Base-by-base conservation (phyloP, 208 protist genomes). In the Endotrypanum monterogeii region DNA sequence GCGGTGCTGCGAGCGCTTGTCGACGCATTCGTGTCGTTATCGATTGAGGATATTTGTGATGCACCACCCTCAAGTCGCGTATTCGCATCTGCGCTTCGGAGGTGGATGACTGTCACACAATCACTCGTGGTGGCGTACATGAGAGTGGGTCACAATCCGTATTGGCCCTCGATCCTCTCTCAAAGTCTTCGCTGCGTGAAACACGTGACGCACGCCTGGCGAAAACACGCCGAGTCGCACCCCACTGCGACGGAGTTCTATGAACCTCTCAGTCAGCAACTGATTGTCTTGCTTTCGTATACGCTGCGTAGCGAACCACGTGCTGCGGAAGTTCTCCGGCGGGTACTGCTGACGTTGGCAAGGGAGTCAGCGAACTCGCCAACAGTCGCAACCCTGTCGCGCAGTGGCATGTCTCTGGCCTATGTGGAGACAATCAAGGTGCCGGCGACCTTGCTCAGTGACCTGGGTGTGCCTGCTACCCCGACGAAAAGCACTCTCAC, bases 151-250 rank as follows among this genome's bases (percentile, higher is more conserved):
- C 89, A 90, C 68, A 79, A 93, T 52, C 84, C 89, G 6, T 93
- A 93, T 82, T 96, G 91, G 91, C 89, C 86, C 6, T 71, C 76
- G 6, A 57, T 95, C 30, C 62, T 92, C 28, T 77, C 84, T 8
- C 75, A 80, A 61, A 60, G 55, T 2, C 69, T 76, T 7, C 56
- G 63, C 41, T 37, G 57, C 2, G 30, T 76, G 5, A 30, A 35
- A 51, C 74, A 74, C 39, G 60, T 74, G 23, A 41, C 66, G 18
- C 58, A 63, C 8, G 69, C 28, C 61, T 76, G 73, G 67, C 51
- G 56, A 39, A 41, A 51, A 16, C 55, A 73, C n/a, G 54, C 52
- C 50, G 60, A 57, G 71, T 23, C 16, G 16, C 32, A 30, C 60
- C 11, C 60, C 12, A 46, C 60, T 37, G 37, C 16, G 60, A 25